These are phyloP conservation scores for Neurospora sp. DNA, from an alignment of 2,329 filamentous ascomycete genomes.

Conservation along the genomic window DNA sequence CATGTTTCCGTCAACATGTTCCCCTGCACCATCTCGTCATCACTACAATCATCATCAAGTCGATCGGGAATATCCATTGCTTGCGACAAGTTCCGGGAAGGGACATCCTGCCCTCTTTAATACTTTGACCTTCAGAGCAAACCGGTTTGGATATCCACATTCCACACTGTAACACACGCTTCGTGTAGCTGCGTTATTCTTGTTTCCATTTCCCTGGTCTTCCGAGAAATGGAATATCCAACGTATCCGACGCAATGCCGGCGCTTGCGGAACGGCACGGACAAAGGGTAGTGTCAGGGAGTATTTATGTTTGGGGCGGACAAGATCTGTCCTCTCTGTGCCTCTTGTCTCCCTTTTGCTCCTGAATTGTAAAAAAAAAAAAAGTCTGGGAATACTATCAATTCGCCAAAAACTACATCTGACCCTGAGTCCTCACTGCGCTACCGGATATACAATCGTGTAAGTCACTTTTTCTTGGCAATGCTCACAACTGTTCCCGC, in stretches of 20 bases:
- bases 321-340: neutral
- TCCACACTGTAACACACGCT: neutral
- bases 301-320: neutral
- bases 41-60: neutral
- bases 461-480: neutral
- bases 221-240: neutral
- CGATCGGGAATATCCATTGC: neutral
- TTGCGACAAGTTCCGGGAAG: neutral
- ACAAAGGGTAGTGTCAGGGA: neutral
- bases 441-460: neutral
- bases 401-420: neutral
- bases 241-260: neutral
- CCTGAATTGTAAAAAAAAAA: neutral
- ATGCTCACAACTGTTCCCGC: neutral
- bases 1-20: neutral
- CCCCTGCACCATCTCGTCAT: neutral
- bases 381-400: neutral
- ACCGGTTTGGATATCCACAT: neutral
- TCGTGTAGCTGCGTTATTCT: neutral
- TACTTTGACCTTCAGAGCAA: neutral
- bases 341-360: too few species aligned
- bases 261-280: neutral
- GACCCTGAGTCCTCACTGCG: neutral
- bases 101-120: neutral
- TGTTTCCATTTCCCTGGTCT: neutral